Percentiles rank a stretch among this genome's conserved stretches.
phyloP scores from a whole-genome alignment of 208 protist species.

The Wallacemonas collosoma region DNA sequence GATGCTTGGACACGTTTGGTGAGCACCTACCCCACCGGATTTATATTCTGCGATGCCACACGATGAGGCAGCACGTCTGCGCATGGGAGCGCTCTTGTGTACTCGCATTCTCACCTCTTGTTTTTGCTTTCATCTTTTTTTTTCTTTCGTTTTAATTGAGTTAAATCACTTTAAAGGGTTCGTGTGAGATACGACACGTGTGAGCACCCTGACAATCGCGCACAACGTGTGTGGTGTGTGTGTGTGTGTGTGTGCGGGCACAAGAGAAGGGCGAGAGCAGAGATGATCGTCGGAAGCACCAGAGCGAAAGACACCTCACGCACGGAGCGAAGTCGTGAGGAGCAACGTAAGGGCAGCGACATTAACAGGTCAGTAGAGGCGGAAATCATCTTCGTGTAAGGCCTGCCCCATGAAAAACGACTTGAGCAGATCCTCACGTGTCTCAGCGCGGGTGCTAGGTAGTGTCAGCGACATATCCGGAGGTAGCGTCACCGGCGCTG shows the following conservation, averaged over 20 bases:
- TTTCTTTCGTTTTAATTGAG: constrained; percentile 13
- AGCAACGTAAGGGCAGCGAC: too few relatives aligned
- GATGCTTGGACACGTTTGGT: too few relatives aligned
- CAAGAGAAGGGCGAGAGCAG: background rate
- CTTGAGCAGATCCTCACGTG: constrained; percentile 59
- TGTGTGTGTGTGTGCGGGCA: too few relatives aligned
- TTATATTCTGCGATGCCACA: background rate
- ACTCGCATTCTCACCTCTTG: too few relatives aligned
- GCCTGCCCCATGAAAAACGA: constrained; percentile 48
- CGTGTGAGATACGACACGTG: too few relatives aligned
- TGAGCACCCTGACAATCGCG: too few relatives aligned
- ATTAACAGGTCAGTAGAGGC: constrained; percentile 12
- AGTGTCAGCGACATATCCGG: constrained; percentile 30
- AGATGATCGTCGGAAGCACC: background rate
- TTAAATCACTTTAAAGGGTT: background rate
- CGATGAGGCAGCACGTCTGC: background rate
- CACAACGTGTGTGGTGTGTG: too few relatives aligned
- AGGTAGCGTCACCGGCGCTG: constrained; percentile 27
- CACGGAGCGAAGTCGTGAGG: too few relatives aligned
- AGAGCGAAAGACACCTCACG: background rate
- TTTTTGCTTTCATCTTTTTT: constrained; percentile 26
- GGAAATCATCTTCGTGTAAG: constrained; percentile 51
- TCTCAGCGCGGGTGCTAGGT: constrained; percentile 55
- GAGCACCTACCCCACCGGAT: too few relatives aligned
- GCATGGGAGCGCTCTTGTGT: too few relatives aligned